Percentiles rank a stretch among this genome's conserved stretches.
Conservation (phyloP, 1,284 basidiomycete genomes). For the Polyporus tsugae region DNA sequence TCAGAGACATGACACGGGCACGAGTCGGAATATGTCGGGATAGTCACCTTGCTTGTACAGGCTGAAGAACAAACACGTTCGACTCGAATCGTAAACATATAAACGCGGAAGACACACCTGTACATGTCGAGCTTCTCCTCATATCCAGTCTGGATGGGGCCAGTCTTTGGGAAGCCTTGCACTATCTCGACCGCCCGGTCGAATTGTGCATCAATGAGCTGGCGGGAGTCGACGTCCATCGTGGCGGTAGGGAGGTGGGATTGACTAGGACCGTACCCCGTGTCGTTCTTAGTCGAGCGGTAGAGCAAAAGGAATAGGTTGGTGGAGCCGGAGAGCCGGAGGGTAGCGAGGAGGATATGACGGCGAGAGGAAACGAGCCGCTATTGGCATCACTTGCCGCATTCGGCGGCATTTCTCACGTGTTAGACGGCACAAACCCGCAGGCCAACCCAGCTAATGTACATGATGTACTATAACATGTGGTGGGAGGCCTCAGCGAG, state of each 20-base stretch:
- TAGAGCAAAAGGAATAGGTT: background rate
- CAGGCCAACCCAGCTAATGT: no score
- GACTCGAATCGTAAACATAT: background rate
- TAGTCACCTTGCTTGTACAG: constrained; percentile 89
- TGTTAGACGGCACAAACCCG: background rate
- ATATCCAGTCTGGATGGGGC: constrained; percentile 96
- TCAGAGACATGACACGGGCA: constrained; percentile 18
- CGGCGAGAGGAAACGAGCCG: constrained; percentile 16
- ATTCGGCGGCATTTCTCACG: constrained; percentile 27
- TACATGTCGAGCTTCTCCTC: constrained; percentile 97
- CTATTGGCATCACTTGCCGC: constrained; percentile 16
- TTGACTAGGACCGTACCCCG: background rate
- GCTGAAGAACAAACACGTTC: constrained; percentile 48
- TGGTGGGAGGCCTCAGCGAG: no score
- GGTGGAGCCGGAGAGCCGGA: constrained; percentile 14
- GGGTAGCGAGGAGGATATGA: constrained; percentile 12
- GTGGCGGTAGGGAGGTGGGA: background rate
- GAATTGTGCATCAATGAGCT: constrained; percentile 84
- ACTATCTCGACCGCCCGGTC: constrained; percentile 95
- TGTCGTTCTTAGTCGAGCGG: background rate
- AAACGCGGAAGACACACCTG: constrained; percentile 59
- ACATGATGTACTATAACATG: no score
- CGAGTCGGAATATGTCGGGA: constrained; percentile 14
- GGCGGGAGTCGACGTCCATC: constrained; percentile 60
- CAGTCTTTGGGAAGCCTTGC: constrained; percentile 90